Percentiles rank a stretch among this genome's conserved stretches.
Conservation (phyloP, 441 rosid species). For the Isatis lusitanica region DNA sequence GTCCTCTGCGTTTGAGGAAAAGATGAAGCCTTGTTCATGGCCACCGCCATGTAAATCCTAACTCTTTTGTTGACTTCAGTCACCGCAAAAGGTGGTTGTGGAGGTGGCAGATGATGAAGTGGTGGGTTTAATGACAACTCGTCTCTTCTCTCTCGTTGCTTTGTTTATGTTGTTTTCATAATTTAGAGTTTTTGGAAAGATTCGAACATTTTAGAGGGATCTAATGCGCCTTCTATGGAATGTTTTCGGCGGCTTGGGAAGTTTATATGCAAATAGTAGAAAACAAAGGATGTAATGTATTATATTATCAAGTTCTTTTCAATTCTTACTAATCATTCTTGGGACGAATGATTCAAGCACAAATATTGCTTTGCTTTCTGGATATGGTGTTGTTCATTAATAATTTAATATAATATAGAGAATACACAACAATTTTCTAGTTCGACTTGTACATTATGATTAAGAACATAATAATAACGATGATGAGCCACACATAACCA, state of each 20-base stretch:
- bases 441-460: neutral
- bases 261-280: neutral
- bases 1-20: slow-evolving; percentile 17
- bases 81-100: slow-evolving; percentile 9
- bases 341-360: slow-evolving; percentile 1
- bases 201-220: neutral
- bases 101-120: neutral
- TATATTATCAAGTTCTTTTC: neutral
- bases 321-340: neutral
- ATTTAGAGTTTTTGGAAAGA: slow-evolving; percentile 16
- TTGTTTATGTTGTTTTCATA: slow-evolving; percentile 17
- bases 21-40: slow-evolving; percentile 7
- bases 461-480: neutral
- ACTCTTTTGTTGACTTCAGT: slow-evolving; percentile 23
- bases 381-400: neutral
- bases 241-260: slow-evolving; percentile 2
- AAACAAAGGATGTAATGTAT: slow-evolving; percentile 20
- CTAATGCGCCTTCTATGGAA: neutral
- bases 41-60: slow-evolving; percentile 22
- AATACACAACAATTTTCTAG: neutral
- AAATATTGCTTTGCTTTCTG: neutral
- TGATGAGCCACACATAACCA: neutral
- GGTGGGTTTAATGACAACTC: neutral
- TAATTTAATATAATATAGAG: neutral
- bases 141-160: slow-evolving; percentile 18